Evolutionary conservation across 805 yeast species (phyloP), one percentile per base, ranked within the genome.

Genomic region (Wickerhamiella azymoides): DNA sequence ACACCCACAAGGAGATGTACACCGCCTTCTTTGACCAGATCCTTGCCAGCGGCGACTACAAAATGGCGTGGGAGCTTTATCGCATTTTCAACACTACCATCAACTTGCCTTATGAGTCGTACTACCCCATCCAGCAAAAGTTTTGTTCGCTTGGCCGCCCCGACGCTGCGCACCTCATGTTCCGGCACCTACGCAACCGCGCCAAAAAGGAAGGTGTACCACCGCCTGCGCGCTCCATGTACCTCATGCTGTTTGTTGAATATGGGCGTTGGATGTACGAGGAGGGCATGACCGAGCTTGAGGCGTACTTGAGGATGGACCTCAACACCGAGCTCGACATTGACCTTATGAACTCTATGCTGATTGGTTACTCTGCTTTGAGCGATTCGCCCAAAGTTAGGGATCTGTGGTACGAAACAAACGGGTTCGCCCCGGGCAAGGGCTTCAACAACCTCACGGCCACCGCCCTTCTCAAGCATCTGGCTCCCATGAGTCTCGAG

Each of bases 261-360:
- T 80, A 80, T 62, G 82, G 85, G 1, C 67, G 68, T 41, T 63
- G 65, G 44, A 61, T 69, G 28, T 82, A 77, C 52, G 76, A 72
- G 47, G 78, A 77, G 7, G 92, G 89, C 0, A 75, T 81, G 14
- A 66, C 66, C 41, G 80, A 77, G 47, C 60, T 83, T 2, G 84
- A 81, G 52, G 71, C 75, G 46, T 69, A 72, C 40, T 62, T 79
- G 57, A 77, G 80, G 47, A 71, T 79, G 70, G 93, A 83, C 49
- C 52, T 72, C 40, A 61, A 67, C 10, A 62, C 80, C 36, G 72
- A 69, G 48, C 70, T 76, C 48, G 79, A 79, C 51, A 69, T 78
- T 10, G 64, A 62, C 10, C 59, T 83, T 27, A 69, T 80, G 58
- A 82, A 83, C 57, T 59, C 78, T 2, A 61, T 80, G 36, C 68